Percentiles rank a stretch among this genome's conserved stretches.
These are phyloP conservation scores for Apostasia ramifera DNA, from an alignment of 106 monocot genomes.

Conservation along the genomic window DNA sequence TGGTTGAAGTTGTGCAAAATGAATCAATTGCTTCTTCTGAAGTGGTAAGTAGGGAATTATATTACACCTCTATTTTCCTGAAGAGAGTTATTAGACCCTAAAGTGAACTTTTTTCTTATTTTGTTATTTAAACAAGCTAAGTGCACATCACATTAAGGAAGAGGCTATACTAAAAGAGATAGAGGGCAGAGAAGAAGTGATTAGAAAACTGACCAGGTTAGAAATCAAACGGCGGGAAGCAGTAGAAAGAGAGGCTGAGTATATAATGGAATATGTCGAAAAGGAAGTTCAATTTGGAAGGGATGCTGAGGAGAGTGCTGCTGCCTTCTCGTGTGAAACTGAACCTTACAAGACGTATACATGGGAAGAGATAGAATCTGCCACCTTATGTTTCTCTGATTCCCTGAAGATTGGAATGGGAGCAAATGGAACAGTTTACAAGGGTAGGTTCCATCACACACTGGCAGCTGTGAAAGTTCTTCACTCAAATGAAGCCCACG, in stretches of 20 bases:
- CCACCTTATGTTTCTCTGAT: conserved; percentile 62
- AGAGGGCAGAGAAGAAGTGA: conserved; percentile 25
- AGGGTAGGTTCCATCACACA: conserved; percentile 63
- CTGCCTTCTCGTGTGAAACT: conserved; percentile 3
- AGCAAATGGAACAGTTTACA: conserved; percentile 79
- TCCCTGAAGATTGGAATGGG: conserved; percentile 52
- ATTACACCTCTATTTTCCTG: background rate
- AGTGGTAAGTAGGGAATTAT: conserved; percentile 16
- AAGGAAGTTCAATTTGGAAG: conserved; percentile 30
- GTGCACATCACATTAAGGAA: conserved; percentile 27
- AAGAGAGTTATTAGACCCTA: background rate
- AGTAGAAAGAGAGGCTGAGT: conserved; percentile 34
- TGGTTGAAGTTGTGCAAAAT: conserved; percentile 19
- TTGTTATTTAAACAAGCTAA: conserved; percentile 37
- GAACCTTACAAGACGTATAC: conserved; percentile 44
- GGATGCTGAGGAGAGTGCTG: conserved; percentile 28
- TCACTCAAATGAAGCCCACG: conserved; percentile 39
- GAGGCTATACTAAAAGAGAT: conserved; percentile 37
- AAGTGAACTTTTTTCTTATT: background rate
- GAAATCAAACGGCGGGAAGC: conserved; percentile 45
- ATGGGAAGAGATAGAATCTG: conserved; percentile 68
- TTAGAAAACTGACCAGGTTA: conserved; percentile 21
- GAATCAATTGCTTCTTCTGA: conserved; percentile 33
- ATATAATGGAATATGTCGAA: conserved; percentile 24
- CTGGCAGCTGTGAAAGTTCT: conserved; percentile 72